Evolutionary conservation across 345 rosid genomes (phyloP).

Genomic region (Lepidium africanum): DNA sequence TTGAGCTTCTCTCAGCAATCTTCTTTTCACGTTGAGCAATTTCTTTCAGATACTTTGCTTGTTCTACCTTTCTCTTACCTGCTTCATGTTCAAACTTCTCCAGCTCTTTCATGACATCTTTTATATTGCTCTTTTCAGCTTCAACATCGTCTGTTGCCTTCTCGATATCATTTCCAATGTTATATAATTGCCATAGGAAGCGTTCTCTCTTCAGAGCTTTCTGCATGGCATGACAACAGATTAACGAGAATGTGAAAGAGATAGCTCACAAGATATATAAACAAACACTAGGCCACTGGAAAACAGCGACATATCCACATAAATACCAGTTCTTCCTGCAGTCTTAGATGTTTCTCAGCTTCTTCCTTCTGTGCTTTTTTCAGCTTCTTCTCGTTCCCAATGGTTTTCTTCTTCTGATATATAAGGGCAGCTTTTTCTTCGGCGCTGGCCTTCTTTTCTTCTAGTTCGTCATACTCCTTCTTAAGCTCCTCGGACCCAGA

Average conservation of each 20-base stretch:
- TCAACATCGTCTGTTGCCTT: constrained; percentile 58
- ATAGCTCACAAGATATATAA: not conserved
- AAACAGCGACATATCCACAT: not conserved
- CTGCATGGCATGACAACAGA: constrained; percentile 36
- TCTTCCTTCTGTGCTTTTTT: constrained; percentile 99
- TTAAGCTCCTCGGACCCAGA: constrained; percentile 95
- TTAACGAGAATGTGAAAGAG: not conserved
- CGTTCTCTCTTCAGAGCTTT: constrained; percentile 80
- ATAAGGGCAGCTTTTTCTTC: constrained; percentile 77
- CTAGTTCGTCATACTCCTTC: constrained; percentile 80
- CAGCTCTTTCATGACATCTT: constrained; percentile 56
- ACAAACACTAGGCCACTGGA: not conserved
- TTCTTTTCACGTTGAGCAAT: constrained; percentile 65
- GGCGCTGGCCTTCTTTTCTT: constrained; percentile 69
- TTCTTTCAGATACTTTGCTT: constrained; percentile 74
- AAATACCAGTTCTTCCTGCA: constrained; percentile 86
- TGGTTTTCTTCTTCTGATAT: constrained; percentile 77
- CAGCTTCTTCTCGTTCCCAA: constrained; percentile 82
- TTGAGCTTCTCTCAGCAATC: constrained; percentile 63
- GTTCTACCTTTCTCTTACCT: constrained; percentile 62
- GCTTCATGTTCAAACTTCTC: constrained; percentile 60
- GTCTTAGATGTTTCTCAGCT: constrained; percentile 83
- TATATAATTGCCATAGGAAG: constrained; percentile 79
- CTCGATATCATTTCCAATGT: constrained; percentile 60
- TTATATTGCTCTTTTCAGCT: constrained; percentile 51